phyloP scores from a whole-genome alignment of 768 basidiomycete species.

The Auriscalpium microsporum region DNA sequence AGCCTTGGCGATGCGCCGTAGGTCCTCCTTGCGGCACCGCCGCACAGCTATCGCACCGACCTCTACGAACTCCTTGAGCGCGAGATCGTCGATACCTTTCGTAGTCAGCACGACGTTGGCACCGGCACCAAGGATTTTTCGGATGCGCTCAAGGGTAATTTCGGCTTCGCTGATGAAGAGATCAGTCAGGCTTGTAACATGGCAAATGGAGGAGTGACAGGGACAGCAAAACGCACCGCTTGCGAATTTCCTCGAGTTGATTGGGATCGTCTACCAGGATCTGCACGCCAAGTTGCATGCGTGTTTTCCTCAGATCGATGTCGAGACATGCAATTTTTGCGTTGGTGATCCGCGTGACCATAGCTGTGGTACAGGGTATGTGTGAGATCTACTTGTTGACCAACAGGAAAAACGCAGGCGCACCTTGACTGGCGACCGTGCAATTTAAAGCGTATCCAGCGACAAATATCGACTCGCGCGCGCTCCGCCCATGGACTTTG shows the following conservation, averaged over 20 bases:
- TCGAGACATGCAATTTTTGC: constrained; percentile 99
- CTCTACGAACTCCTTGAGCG: constrained; percentile 97
- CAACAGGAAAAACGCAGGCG: constrained; percentile 7
- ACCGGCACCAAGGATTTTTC: constrained; percentile 91
- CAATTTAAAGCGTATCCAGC: constrained; percentile 98
- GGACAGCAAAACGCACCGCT: constrained; percentile 45
- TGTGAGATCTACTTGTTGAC: not conserved
- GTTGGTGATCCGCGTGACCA: constrained; percentile 89
- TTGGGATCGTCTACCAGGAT: constrained; percentile 95
- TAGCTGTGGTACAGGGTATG: constrained; percentile 44
- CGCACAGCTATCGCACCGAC: constrained; percentile 98
- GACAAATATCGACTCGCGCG: constrained; percentile 89
- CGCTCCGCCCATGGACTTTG: constrained; percentile 95
- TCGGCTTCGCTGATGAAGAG: constrained; percentile 70
- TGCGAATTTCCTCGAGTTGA: constrained; percentile 92
- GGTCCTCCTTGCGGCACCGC: constrained; percentile 94
- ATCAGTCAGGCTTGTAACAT: constrained; percentile 1
- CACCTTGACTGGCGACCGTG: constrained; percentile 97
- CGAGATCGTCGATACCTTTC: constrained; percentile 97
- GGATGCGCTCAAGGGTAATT: constrained; percentile 90
- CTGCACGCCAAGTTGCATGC: constrained; percentile 97
- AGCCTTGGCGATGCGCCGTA: constrained; percentile 93
- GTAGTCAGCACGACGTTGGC: constrained; percentile 97
- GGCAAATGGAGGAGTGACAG: not conserved
- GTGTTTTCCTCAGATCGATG: constrained; percentile 91